Base-by-base conservation (phyloP, 2,329 filamentous ascomycete genomes). In the Diplocarpon mali region DNA sequence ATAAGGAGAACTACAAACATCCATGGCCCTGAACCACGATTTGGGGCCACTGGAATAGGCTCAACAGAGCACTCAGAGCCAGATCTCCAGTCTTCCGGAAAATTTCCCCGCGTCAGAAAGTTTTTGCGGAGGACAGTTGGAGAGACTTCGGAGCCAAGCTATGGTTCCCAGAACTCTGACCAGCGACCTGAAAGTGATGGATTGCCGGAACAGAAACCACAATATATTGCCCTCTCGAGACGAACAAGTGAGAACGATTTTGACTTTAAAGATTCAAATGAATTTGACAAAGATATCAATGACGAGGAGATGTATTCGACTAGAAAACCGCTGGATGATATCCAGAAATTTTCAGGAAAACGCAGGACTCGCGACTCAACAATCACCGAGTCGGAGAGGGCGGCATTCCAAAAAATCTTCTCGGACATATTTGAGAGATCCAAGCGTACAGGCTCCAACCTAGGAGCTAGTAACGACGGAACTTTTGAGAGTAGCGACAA, bases 301-400 rank as follows among this genome's bases (percentile, higher is more conserved):
- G 49, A 39, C 2, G 34, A 44, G 11, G 41, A 47, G 11, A 29
- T 38, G 10, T 34, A 48, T 14, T 41, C 47, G 17, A 31, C 44
- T 16, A 44, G 38, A 20, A 11, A 5, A 7, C 31, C 20, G 20
- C 15, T 27, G 8, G 45, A 46, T 54, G 49, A 56, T 47, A 35
- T 55, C 52, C 29, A 44, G 40, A 27, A 49, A 40, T 28, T 53
- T 52, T 46, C 46, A 48, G 40, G 57, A 16, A 40, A 44, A 56
- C 28, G 43, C 1, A 46, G 54, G 3, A 48, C 56, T 1, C 43
- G 57, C 42, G 53, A 60, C 37, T 69, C 69, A 3, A 81, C 76
- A 5, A 76, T 81, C 39, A 82, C 78, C 0, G 70, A 71, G 0
- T 57, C 65, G 0, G 78, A 82, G 57, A 64, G 64, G 7, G 55